Evolutionary conservation across 2,329 filamentous ascomycete genomes (phyloP), one percentile per base, ranked within the genome.

Genomic region (Madurella fahalii): DNA sequence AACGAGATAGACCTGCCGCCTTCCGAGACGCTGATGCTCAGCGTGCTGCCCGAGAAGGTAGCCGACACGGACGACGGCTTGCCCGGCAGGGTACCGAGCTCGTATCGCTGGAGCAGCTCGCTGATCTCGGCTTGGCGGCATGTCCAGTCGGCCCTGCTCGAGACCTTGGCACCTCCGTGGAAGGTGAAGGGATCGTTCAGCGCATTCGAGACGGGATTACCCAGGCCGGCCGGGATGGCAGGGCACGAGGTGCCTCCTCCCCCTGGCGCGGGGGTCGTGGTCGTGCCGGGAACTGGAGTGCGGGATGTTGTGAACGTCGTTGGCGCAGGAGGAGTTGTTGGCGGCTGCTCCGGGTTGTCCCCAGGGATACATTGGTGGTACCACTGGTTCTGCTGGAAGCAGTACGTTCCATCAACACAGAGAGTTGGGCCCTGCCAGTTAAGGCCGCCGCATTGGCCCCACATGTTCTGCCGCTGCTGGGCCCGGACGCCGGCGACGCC

Each of bases 41-140:
- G 65, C 9, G 60, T 69, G 52, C 61, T 67, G 11, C 67, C 67
- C 1, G 68, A 68, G 50, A 64, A 65, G 8, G 64, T 67, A 20
- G 69, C 67, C 8, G 67, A 67, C 41, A 73, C 64, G 8, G 64
- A 64, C 13, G 67, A 62, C 4, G 72, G 71, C 31, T 67, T 67
- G 15, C 65, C 56, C 0, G 72, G 72, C 32, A 70, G 65, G 8
- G 60, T 61, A 20, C 72, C 73, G 15, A 74, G 67, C 51, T 74
- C 72, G 54, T 73, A 72, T 11, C 64, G 64, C 54, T 74, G 68
- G 45, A 74, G 62, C 18, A 65, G 55, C 43, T 61, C 43, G 42
- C 62, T 64, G 57, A 77, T 74, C 61, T 77, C 72, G 5, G 66
- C 61, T 44, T 70, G 68, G 17, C 74, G 70, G 57, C 76, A 77